phyloP scores from a whole-genome alignment of 2,329 filamentous ascomycete species.

The Sporothrix phasma region DNA sequence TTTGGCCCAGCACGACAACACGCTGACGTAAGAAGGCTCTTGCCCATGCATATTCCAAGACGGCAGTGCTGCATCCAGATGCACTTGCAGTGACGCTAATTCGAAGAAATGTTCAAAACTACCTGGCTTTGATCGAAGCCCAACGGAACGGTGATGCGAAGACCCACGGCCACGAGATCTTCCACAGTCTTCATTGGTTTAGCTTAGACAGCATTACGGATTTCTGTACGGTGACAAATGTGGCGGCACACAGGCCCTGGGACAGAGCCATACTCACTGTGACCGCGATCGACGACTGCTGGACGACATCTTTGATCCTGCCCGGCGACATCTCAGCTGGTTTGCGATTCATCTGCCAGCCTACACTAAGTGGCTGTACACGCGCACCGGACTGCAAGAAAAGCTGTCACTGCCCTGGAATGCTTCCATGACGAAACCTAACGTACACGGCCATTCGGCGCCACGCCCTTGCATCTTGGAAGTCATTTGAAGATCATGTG shows the following conservation, averaged over 20 bases:
- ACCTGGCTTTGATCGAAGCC: slow-evolving; percentile 16
- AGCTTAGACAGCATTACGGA: slow-evolving; percentile 42
- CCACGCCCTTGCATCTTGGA: slow-evolving; percentile 22
- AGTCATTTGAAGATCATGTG: slow-evolving; percentile 14
- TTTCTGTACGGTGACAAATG: slow-evolving; percentile 37
- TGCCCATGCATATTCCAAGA: slow-evolving; percentile 44
- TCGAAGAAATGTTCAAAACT: slow-evolving; percentile 15
- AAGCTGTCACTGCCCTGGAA: slow-evolving; percentile 25
- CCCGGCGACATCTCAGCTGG: slow-evolving; percentile 38
- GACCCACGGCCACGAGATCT: slow-evolving; percentile 31
- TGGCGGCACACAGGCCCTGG: slow-evolving; percentile 35
- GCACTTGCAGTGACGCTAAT: slow-evolving; percentile 31
- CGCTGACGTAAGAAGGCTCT: slow-evolving; percentile 42
- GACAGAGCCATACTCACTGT: slow-evolving; percentile 12
- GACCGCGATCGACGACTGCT: slow-evolving; percentile 31
- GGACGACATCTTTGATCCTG: slow-evolving; percentile 38
- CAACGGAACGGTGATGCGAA: slow-evolving; percentile 18
- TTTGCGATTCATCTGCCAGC: slow-evolving; percentile 36
- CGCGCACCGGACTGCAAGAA: slow-evolving; percentile 30
- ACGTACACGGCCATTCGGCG: slow-evolving; percentile 41
- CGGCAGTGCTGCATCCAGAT: slow-evolving; percentile 29
- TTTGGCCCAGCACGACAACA: slow-evolving; percentile 36
- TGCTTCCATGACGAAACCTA: slow-evolving; percentile 42
- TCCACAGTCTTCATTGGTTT: slow-evolving; percentile 41
- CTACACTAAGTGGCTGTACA: slow-evolving; percentile 40